A percentile compares a stretch with the other conserved stretches of the same genome.
phyloP scores from a whole-genome alignment of 2,329 filamentous ascomycete genomes.

The Mycocentrospora acerina region DNA sequence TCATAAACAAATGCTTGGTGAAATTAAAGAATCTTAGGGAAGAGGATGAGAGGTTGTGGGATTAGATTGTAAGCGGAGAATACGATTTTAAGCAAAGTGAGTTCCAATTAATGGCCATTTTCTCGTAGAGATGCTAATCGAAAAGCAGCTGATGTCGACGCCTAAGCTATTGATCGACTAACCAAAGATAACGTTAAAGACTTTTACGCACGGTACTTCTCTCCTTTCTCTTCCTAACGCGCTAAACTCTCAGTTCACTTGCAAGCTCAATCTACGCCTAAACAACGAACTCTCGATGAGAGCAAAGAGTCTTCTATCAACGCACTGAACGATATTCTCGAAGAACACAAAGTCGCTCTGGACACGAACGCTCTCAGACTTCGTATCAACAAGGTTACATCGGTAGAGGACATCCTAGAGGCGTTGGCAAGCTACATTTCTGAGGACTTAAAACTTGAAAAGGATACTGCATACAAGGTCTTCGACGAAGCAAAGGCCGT shows the following conservation, averaged over 20 bases:
- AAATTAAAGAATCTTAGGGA: constrained; percentile 89
- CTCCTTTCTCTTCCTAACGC: constrained; percentile 69
- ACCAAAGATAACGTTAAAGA: constrained; percentile 77
- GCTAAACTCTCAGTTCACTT: constrained; percentile 87
- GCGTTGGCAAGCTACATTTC: constrained; percentile 53
- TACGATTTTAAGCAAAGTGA: constrained; percentile 87
- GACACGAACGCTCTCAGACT: constrained; percentile 45
- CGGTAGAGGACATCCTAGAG: constrained; percentile 52
- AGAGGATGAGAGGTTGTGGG: constrained; percentile 81
- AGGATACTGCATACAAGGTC: constrained; percentile 52
- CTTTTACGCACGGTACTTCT: constrained; percentile 77
- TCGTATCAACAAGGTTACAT: constrained; percentile 49
- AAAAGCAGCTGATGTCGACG: constrained; percentile 69
- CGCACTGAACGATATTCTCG: constrained; percentile 48
- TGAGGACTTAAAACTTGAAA: constrained; percentile 48
- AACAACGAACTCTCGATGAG: constrained; percentile 41
- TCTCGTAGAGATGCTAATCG: constrained; percentile 3
- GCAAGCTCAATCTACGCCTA: constrained; percentile 65
- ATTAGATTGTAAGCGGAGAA: constrained; percentile 79
- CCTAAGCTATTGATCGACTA: constrained; percentile 69
- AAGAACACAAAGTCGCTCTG: constrained; percentile 48
- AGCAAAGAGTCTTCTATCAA: constrained; percentile 43
- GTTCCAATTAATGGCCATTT: constrained; percentile 29
- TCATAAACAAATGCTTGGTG: constrained; percentile 84
- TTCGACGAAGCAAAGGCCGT: constrained; percentile 53